Evolutionary conservation across 345 rosid species (phyloP), one percentile per base, ranked within the genome.

Genomic region (Lepidium sativum): DNA sequence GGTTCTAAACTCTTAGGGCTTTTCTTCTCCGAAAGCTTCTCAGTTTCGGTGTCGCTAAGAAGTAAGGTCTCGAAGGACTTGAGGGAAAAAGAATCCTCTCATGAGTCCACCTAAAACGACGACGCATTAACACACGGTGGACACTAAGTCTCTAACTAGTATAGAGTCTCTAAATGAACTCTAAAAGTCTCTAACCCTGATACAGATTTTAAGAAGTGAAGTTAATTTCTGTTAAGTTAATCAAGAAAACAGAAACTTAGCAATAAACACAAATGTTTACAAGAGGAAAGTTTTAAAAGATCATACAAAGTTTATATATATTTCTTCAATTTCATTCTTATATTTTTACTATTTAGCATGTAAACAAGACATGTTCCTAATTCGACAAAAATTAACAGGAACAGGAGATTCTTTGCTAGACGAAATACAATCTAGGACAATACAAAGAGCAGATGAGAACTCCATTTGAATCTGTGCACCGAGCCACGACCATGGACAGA

Each of bases 401-500:
- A 69, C 10, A 33, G 2, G 23, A 69, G 45, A 52, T 31, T 41
- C 20, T 41, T 60, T 11, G 60, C 11, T 60, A 60, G 20, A 29
- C 60, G 45, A 8, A 67, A 42, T 5, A 58, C 25, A 40, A 48
- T 12, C 43, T 33, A 50, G 35, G 65, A 58, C 27, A 68, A 69
- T 45, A 69, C 12, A 52, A 21, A 32, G 54, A 51, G 15, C 20
- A 51, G n/a, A 49, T 40, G 60, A 40, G 38, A 60, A 53, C 44
- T 50, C 9, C 48, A 61, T 25, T 60, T 52, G 1, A 41, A 43
- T 42, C 62, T 20, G 35, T 55, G 11, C 45, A 45, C 31, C 48
- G 50, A 49, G 65, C 39, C 63, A 54, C 55, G 43, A 53, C 32
- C 67, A 59, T 42, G 38, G 44, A 54, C 63, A 44, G 61, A 61